phyloP scores from a whole-genome alignment of 148 eudicot genomes.

The Diospyros kaki region DNA sequence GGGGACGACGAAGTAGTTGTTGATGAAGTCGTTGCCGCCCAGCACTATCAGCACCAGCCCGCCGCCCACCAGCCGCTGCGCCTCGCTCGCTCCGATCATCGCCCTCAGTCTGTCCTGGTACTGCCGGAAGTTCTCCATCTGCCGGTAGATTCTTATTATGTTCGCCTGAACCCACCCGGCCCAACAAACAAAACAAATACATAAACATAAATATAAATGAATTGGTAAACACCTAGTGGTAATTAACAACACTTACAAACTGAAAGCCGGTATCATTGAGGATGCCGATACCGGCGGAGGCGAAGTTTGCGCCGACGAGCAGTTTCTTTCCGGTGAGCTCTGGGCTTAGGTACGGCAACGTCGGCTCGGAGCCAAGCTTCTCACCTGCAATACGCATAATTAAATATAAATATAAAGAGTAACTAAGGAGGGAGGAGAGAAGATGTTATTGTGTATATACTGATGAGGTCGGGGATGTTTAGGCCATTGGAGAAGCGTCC shows the following conservation, averaged over 20 bases:
- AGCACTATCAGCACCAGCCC: slow-evolving; percentile 47
- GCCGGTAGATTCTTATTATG: slow-evolving; percentile 37
- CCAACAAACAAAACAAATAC: neutral
- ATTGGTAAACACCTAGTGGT: neutral
- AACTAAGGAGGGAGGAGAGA: too few relatives aligned
- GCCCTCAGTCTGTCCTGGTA: slow-evolving; percentile 41
- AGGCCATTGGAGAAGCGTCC: slow-evolving; percentile 21
- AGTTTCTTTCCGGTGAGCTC: slow-evolving; percentile 34
- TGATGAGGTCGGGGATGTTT: slow-evolving; percentile 17
- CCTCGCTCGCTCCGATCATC: slow-evolving; percentile 23
- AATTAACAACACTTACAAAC: slow-evolving; percentile 49
- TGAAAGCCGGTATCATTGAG: slow-evolving; percentile 81
- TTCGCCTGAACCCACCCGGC: slow-evolving; percentile 26
- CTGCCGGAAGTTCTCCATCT: slow-evolving; percentile 33
- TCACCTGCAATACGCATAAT: slow-evolving; percentile 38
- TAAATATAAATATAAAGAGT: neutral
- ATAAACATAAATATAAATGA: neutral
- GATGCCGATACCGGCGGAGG: slow-evolving; percentile 79
- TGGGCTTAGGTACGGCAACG: slow-evolving; percentile 73
- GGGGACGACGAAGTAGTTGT: slow-evolving; percentile 47
- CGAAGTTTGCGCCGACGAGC: slow-evolving; percentile 77
- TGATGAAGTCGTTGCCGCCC: slow-evolving; percentile 60
- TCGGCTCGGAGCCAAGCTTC: slow-evolving; percentile 42
- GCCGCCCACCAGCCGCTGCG: slow-evolving; percentile 32
- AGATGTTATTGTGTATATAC: neutral